Conservation (phyloP, 2,329 filamentous ascomycete species). For the Penicillium sp. region DNA sequence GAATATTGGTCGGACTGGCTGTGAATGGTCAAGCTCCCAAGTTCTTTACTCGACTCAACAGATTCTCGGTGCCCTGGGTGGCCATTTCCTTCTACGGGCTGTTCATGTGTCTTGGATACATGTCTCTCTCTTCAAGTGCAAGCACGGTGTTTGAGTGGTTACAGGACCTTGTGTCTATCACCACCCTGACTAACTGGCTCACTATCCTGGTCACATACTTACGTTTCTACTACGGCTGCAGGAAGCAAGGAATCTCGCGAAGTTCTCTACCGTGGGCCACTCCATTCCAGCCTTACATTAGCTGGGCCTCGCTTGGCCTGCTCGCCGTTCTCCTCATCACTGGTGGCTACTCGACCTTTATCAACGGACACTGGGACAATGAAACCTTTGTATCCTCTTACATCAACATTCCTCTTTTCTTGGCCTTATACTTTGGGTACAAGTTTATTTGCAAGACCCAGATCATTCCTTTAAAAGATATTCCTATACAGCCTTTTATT, state of each 20-base stretch:
- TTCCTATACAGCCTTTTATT: no score
- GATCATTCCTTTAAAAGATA: no score
- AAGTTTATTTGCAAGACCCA: neutral
- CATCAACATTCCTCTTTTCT: constrained; percentile 61
- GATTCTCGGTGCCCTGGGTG: constrained; percentile 59
- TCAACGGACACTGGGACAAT: constrained; percentile 39
- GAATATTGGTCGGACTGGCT: constrained; percentile 44
- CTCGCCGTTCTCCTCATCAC: no score
- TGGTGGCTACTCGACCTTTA: no score
- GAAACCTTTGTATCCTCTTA: constrained; percentile 66
- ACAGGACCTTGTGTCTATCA: constrained; percentile 59
- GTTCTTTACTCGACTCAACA: constrained; percentile 42
- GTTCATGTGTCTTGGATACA: constrained; percentile 65
- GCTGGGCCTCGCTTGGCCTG: constrained; percentile 63
- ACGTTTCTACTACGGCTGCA: constrained; percentile 54
- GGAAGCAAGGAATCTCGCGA: constrained; percentile 42
- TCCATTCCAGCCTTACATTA: constrained; percentile 61
- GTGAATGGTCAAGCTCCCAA: constrained; percentile 43
- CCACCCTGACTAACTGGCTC: constrained; percentile 59
- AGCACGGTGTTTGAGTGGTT: constrained; percentile 67
- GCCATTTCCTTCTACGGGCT: constrained; percentile 57
- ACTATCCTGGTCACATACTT: constrained; percentile 60
- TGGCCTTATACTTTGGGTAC: constrained; percentile 52
- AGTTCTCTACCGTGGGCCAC: constrained; percentile 55
- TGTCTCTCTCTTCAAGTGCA: constrained; percentile 63